phyloP scores from a whole-genome alignment of 2,329 filamentous ascomycete genomes.

The Talaromyces sp. region DNA sequence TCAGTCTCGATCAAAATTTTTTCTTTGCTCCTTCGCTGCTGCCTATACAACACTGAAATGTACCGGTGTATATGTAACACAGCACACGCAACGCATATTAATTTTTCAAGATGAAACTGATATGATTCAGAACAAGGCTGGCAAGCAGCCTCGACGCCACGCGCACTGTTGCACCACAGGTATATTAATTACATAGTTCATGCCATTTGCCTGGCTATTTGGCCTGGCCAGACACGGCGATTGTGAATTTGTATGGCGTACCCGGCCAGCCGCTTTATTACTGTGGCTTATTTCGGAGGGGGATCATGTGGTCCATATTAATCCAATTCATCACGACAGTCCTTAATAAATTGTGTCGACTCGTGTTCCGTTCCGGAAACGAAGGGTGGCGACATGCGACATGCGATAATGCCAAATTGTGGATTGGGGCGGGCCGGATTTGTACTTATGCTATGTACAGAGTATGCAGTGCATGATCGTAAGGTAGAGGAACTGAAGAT shows the following conservation, averaged over 20 bases:
- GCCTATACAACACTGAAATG: background rate
- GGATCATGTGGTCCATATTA: background rate
- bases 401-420: background rate
- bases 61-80: background rate
- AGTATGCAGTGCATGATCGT: background rate
- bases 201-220: background rate
- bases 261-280: background rate
- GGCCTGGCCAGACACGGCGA: background rate
- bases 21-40: background rate
- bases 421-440: background rate
- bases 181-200: background rate
- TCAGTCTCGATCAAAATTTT: background rate
- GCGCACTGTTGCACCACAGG: background rate
- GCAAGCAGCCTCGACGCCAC: background rate
- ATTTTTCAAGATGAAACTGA: background rate
- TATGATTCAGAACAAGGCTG: background rate
- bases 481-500: background rate
- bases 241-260: background rate
- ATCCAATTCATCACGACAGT: background rate
- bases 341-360: background rate
- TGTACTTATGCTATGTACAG: too few species aligned
- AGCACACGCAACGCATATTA: background rate
- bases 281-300: background rate
- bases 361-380: background rate
- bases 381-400: background rate